Conservation (phyloP, 345 rosid species). For the Corymbia maculata region DNA sequence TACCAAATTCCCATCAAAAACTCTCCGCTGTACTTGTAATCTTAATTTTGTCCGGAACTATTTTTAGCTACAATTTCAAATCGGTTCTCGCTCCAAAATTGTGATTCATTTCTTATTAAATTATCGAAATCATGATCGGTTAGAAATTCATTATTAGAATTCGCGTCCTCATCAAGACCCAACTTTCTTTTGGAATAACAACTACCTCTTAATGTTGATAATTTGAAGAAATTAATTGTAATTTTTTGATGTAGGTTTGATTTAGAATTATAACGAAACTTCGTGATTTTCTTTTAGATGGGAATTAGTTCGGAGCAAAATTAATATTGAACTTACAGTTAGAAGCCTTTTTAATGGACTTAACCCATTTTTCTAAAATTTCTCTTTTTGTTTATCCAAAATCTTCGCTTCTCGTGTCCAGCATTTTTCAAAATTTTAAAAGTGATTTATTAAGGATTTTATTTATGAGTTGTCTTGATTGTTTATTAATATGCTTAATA, state of each 20-base stretch:
- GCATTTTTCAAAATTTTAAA: neutral
- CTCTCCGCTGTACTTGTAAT: neutral
- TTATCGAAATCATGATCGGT: neutral
- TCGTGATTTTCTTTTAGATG: neutral
- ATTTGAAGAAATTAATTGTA: neutral
- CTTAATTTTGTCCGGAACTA: neutral
- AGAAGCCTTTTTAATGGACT: neutral
- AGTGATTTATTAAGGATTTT: neutral
- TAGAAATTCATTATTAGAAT: neutral
- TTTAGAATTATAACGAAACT: neutral
- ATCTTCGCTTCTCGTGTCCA: neutral
- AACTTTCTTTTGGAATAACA: neutral
- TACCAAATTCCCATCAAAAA: neutral
- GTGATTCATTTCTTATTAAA: neutral
- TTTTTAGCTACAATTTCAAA: neutral
- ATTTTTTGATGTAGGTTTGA: neutral
- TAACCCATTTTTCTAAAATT: neutral
- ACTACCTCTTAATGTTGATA: neutral
- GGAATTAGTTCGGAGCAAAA: neutral
- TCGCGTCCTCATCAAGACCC: accelerated
- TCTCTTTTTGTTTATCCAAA: neutral
- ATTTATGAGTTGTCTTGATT: neutral
- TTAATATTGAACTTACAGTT: neutral
- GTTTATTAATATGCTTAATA: neutral
- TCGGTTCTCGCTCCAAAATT: neutral